These are phyloP conservation scores for Lichtheimia ornata DNA, from an alignment of 371 early-diverging fungal genomes.

Conservation along the genomic window DNA sequence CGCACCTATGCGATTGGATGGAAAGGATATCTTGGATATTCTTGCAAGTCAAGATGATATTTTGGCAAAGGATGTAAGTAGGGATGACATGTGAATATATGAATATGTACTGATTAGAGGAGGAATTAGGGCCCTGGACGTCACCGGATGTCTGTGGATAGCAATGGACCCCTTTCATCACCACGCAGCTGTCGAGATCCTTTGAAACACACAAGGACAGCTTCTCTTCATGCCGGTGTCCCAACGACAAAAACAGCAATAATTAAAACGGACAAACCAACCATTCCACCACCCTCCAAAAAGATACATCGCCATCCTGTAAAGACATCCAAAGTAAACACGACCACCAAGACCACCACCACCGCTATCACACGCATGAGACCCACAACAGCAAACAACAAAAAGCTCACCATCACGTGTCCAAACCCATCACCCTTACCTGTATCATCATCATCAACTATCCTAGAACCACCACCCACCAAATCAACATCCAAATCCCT, in stretches of 20 bases:
- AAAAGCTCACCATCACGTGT: not conserved
- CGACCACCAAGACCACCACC: no score
- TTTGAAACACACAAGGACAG: conserved; percentile 9
- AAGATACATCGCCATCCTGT: conserved; percentile 8
- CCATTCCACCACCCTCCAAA: conserved; percentile 19
- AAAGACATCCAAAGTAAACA: conserved; percentile 3
- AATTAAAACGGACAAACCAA: conserved; percentile 18
- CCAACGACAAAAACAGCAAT: conserved; percentile 10
- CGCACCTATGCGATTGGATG: conserved; percentile 31
- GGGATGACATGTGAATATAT: not conserved
- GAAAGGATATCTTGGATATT: conserved; percentile 30
- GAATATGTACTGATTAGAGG: not conserved
- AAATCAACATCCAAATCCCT: conserved; percentile 13
- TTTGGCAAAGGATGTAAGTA: conserved; percentile 28
- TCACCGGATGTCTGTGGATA: conserved; percentile 24
- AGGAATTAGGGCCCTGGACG: conserved; percentile 21
- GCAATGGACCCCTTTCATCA: conserved; percentile 11
- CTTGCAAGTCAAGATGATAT: conserved; percentile 23
- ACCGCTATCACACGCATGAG: not conserved
- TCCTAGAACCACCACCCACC: conserved; percentile 4
- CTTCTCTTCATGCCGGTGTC: conserved; percentile 10
- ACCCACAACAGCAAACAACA: not conserved
- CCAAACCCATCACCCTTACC: conserved; percentile 1
- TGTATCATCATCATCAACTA: not conserved
- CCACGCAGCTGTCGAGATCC: conserved; percentile 8